Base-by-base conservation (phyloP, 2,329 filamentous ascomycete genomes). In the Penicillium sp. region DNA sequence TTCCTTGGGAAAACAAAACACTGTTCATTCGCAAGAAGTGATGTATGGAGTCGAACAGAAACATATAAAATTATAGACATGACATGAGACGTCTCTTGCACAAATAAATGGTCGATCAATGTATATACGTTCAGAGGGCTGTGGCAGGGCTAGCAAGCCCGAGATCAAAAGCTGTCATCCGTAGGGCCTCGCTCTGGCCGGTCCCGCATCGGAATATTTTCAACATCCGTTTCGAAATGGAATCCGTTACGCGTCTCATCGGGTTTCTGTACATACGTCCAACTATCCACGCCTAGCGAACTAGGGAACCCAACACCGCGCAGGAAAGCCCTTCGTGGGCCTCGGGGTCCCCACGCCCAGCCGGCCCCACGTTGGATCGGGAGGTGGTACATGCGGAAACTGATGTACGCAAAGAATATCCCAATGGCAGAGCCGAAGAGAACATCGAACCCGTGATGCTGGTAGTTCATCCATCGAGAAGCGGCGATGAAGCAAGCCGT, bases 401-500 rank as follows among this genome's bases (percentile, higher is more conserved):
- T 82, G 61, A 93, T 85, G 68, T 86, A 85, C 18, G 89, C 83
- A 34, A 83, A 83, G 42, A 85, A 73, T 13, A 86, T 80, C 8
- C 93, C 93, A 56, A 96, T 87, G 12, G 88, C 60, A 50, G 86
- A 88, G n/a, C 93, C 93, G 57, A 88, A 90, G 2, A 96, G 74
- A 59, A 96, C 89, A 60, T 97, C 93, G 69, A 96, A 93, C n/a
- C 87, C 91, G 69, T 93, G 89, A 71, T 97, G 93, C 36, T 89
- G 85, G 75, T 87, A 95, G 70, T 96, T 87, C 54, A 87, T 91
- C 82, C 87, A 97, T 10, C 93, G 87, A 1, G 90, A 93, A 26
- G 86, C 84, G n/a, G 87, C 81, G 57, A 96, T 88, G 74, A 91
- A 96, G 57, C 91, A 82, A 5, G 91, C 87, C 1, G 83, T 76